Evolutionary conservation across 345 rosid species (phyloP), one percentile per base, ranked within the genome.

Genomic region (Gossypium longicalyx): DNA sequence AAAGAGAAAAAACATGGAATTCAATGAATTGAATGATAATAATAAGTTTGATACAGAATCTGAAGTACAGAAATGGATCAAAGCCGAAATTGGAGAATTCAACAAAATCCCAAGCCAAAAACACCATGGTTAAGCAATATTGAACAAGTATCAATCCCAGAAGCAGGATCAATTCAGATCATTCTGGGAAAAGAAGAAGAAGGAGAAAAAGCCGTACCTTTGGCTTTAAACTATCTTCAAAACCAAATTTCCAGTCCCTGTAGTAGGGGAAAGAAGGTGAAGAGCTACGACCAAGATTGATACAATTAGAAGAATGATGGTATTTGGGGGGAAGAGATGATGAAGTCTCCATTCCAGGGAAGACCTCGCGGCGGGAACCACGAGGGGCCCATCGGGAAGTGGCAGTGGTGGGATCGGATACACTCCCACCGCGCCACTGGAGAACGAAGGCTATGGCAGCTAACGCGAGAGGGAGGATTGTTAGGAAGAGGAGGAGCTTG

Each of bases 281-380:
- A 58, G 87, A 84, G 78, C 86, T 84, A 12, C 88, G 89, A 49
- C 69, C 87, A 44, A 93, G 93, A 80, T 68, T 81, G 3, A 79
- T 71, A 75, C 98, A 91, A 76, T 87, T 93, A 12, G 89, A 83
- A 1, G 90, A 83, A 27, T 84, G 81, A 13, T 85, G 94, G 53
- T 86, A 27, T 43, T 85, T 85, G 3, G 97, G 89, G 47, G 97
- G 86, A 49, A 86, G 88, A 38, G 97, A 84, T 1, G 90, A 81
- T 56, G 88, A 83, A 66, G 85, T 74, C 84, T 94, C 97, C 98
- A 89, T 94, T 17, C 98, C 98, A 0, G 97, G 97, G 81, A 94
- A 94, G 64, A 90, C 86, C 80, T 87, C 92, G 64, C 85, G 84
- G 71, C 70, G 85, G 49, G 97, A 92, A 20, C 85, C 90, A n/a